These are phyloP conservation scores for Daldinia caldariorum DNA, from an alignment of 495 filamentous ascomycete genomes.

Conservation along the genomic window DNA sequence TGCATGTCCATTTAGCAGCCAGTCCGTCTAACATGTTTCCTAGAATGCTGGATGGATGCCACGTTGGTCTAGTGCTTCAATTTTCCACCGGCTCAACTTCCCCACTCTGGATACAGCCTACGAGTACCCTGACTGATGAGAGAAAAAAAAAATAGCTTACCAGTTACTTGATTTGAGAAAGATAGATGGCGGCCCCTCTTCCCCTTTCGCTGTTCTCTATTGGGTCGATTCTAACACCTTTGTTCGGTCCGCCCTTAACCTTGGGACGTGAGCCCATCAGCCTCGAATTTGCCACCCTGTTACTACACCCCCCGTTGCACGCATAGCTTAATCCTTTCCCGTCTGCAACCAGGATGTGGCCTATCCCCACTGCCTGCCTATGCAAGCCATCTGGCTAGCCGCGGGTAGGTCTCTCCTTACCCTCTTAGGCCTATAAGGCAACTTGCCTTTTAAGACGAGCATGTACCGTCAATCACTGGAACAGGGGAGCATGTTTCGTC, in stretches of 20 bases:
- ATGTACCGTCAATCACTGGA: constrained; percentile 52
- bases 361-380: constrained; percentile 47
- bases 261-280: constrained; percentile 46
- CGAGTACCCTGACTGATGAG: constrained; percentile 48
- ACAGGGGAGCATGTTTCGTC: constrained; percentile 48
- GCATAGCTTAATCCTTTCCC: constrained; percentile 48
- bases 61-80: constrained; percentile 50
- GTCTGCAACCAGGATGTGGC: constrained; percentile 50
- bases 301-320: constrained; percentile 46
- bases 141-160: constrained; percentile 23
- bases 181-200: constrained; percentile 33
- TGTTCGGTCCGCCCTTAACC: constrained; percentile 36
- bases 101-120: constrained; percentile 48
- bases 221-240: constrained; percentile 35
- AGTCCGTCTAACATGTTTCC: constrained; percentile 47
- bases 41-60: constrained; percentile 50
- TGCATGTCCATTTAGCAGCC: constrained; percentile 51
- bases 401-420: constrained; percentile 43
- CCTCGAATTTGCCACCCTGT: constrained; percentile 48
- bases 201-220: constrained; percentile 40
- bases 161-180: constrained; percentile 46
- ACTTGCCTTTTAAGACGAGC: constrained; percentile 48
- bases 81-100: constrained; percentile 50
- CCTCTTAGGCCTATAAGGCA: constrained; percentile 41
- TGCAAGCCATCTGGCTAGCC: constrained; percentile 51